Conservation (phyloP, 495 filamentous ascomycete species). For the Lophiostoma macrostomum region DNA sequence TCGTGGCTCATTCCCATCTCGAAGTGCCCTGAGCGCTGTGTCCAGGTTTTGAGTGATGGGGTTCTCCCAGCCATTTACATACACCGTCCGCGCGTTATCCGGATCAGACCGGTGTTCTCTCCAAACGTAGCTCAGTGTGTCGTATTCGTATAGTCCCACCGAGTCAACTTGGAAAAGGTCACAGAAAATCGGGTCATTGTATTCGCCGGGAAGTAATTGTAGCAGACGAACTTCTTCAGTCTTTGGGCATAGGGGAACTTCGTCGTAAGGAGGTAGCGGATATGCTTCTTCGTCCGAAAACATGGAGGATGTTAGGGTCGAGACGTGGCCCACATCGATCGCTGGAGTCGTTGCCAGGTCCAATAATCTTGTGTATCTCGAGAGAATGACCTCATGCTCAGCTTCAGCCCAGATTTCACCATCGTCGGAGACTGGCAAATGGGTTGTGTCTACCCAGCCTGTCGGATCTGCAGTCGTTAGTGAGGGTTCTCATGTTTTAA, state of each 20-base stretch:
- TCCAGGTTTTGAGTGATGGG: slow-evolving; percentile 8
- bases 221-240: slow-evolving; percentile 2
- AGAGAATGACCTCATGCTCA: too few relatives aligned
- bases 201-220: slow-evolving; percentile 9
- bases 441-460: too few relatives aligned
- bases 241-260: neutral
- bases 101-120: too few relatives aligned
- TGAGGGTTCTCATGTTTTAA: too few relatives aligned
- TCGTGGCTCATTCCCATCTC: neutral
- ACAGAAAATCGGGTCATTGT: slow-evolving; percentile 1
- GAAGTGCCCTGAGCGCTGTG: slow-evolving; percentile 6
- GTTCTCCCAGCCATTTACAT: neutral
- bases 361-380: too few relatives aligned
- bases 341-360: too few relatives aligned
- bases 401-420: too few relatives aligned
- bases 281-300: neutral
- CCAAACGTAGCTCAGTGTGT: slow-evolving; percentile 21
- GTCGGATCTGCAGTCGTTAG: too few relatives aligned
- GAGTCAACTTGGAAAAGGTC: slow-evolving; percentile 14
- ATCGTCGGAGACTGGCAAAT: too few relatives aligned
- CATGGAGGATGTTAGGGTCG: neutral
- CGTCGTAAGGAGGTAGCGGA: slow-evolving; percentile 8
- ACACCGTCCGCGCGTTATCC: neutral
- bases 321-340: too few relatives aligned
- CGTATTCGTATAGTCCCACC: slow-evolving; percentile 4